Base-by-base conservation (phyloP, 257 asterid genomes). In the Thymus mandschuricus region DNA sequence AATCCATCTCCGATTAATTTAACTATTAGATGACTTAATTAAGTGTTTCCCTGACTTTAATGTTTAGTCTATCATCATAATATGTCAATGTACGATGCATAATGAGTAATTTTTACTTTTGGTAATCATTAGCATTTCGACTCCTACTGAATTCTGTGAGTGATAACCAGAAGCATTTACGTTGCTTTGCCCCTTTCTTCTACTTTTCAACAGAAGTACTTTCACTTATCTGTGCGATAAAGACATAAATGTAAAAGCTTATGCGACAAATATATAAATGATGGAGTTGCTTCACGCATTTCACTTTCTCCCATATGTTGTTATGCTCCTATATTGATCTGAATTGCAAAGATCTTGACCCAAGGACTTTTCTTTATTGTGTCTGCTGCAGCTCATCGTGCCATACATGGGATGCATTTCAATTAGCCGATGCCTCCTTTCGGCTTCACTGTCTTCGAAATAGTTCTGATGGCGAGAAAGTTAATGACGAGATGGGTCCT, bases 321-420 rank as follows among this genome's bases (percentile, higher is more conserved):
- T 71, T 54, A 30, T 27, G 21, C 49, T 27, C 21, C 44, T 38
- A 15, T 60, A 57, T 40, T 21, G 38, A 66, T 41, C 48, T 33
- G 31, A 29, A 28, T 13, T n/a, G 61, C 41, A 12, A 28, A 56
- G 27, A 41, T 56, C 35, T 50, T 5, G 27, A 9, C 59, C 73
- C 75, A 69, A 74, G 27, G 41, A 21, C 49, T 8, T 68, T 29
- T 12, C 8, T 61, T 61, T 21, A 58, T 59, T 76, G 69, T 60
- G 29, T 77, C 11, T 48, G 28, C 46, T 82, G 76, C 84, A 95
- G 99, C 83, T 95, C 98, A 41, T 78, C 89, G 44, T 88, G 97
- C 82, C 99, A 95, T 78, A 75, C 89, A 9, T 95, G 97, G 97
- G 96, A 95, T 78, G 97, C 98, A 57, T 95, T 95, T 76, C 94